Evolutionary conservation across 164 flowering plant genomes (phyloP).

Genomic region (Magnolia officinalis): DNA sequence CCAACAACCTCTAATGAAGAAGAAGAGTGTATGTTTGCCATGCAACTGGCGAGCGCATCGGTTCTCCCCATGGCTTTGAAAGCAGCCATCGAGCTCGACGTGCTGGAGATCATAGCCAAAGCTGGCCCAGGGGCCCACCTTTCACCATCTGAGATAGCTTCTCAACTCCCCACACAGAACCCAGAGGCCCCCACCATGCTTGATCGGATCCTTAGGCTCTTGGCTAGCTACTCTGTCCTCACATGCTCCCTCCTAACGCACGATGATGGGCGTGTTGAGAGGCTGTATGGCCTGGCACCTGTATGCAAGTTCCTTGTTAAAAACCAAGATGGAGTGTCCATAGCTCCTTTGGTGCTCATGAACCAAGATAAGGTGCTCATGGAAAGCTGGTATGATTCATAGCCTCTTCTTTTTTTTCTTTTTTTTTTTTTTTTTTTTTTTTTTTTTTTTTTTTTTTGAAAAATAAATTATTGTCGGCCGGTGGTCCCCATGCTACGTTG

Average conservation of each 20-base stretch:
- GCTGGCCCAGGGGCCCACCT: conserved; percentile 44
- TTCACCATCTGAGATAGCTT: conserved; percentile 48
- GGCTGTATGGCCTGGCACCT: conserved; percentile 19
- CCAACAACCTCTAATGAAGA: conserved; percentile 16
- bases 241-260: conserved; percentile 22
- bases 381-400: conserved; percentile 30
- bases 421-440: too few relatives aligned
- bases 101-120: conserved; percentile 60
- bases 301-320: conserved; percentile 16
- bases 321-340: conserved; percentile 23
- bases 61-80: conserved; percentile 76
- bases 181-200: conserved; percentile 65
- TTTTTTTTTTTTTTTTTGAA: background rate
- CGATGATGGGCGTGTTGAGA: conserved; percentile 9
- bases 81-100: conserved; percentile 60
- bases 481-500: too few relatives aligned
- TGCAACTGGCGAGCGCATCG: conserved; percentile 53
- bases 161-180: conserved; percentile 57
- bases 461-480: too few relatives aligned
- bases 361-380: conserved; percentile 25
- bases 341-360: conserved; percentile 15
- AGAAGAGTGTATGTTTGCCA: conserved; percentile 48
- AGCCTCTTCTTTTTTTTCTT: too few relatives aligned
- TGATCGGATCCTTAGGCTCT: conserved; percentile 68
- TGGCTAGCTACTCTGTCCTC: conserved; percentile 59